These are phyloP conservation scores for Arthroderma sp. DNA, from an alignment of 2,329 filamentous ascomycete genomes.

Conservation along the genomic window DNA sequence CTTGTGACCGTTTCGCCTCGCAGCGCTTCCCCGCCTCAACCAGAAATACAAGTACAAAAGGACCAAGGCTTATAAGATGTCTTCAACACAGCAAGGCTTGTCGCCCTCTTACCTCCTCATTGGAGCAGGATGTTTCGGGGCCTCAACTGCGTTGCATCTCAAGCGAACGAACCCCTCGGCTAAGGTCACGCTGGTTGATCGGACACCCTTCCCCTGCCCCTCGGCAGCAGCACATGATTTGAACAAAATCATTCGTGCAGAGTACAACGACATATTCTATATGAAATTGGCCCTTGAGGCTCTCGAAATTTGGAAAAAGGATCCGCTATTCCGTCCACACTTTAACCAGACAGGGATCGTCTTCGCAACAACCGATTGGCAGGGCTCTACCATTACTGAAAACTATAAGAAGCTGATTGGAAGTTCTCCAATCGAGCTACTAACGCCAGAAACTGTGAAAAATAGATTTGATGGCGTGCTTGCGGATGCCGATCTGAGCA, in stretches of 20 bases:
- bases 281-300: constrained; percentile 6
- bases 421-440: constrained; percentile 30
- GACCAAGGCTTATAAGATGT: neutral
- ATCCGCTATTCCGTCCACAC: constrained; percentile 23
- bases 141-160: constrained; percentile 6
- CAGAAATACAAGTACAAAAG: too few species aligned
- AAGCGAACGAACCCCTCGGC: constrained; percentile 2
- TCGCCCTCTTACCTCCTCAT: constrained; percentile 26
- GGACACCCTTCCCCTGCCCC: constrained; percentile 3
- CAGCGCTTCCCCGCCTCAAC: too few species aligned
- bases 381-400: constrained; percentile 32
- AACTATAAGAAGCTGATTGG: constrained; percentile 36
- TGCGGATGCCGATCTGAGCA: constrained; percentile 43
- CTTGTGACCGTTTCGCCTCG: too few species aligned
- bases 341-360: constrained; percentile 38
- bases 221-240: constrained; percentile 5
- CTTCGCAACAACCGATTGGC: constrained; percentile 28
- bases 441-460: constrained; percentile 36
- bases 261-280: constrained; percentile 4
- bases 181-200: constrained; percentile 4
- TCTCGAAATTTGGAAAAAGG: constrained; percentile 6
- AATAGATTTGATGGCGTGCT: constrained; percentile 44
- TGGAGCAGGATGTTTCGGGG: constrained; percentile 41
- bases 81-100: neutral
- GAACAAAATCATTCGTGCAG: constrained; percentile 8